Evolutionary conservation across 257 asterid genomes (phyloP).

Genomic region (Scutellaria minor): DNA sequence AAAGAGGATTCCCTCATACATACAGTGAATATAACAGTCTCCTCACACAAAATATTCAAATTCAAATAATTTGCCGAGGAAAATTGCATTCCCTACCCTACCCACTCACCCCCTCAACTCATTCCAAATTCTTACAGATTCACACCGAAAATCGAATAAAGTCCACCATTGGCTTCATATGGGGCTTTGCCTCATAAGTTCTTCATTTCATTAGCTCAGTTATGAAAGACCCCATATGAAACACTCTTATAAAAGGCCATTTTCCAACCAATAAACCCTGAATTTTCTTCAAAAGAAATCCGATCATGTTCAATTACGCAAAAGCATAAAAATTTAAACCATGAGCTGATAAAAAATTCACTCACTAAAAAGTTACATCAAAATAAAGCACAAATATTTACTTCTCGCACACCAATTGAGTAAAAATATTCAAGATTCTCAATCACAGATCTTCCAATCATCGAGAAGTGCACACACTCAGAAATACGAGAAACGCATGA

Average conservation of each 20-base stretch:
- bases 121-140: conserved; percentile 2
- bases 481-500: conserved; percentile 12
- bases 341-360: background rate
- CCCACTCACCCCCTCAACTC: background rate
- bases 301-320: background rate
- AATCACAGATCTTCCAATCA: background rate
- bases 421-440: background rate
- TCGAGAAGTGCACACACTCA: conserved; percentile 16
- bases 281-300: background rate
- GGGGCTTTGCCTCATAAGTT: background rate
- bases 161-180: background rate
- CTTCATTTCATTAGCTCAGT: conserved; percentile 13
- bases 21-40: no score
- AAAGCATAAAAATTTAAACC: conserved; percentile 14
- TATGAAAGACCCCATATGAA: background rate
- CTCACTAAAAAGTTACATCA: background rate
- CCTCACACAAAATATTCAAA: background rate
- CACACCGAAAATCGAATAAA: background rate
- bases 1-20: no score
- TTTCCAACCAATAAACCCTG: background rate
- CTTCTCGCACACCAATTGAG: background rate
- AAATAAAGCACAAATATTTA: conserved; percentile 20
- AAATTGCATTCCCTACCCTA: conserved; percentile 3
- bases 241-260: conserved; percentile 1
- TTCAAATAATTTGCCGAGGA: conserved; percentile 23